Evolutionary conservation across 208 protist species (phyloP).

Genomic region (Trypanosoma rangeli): DNA sequence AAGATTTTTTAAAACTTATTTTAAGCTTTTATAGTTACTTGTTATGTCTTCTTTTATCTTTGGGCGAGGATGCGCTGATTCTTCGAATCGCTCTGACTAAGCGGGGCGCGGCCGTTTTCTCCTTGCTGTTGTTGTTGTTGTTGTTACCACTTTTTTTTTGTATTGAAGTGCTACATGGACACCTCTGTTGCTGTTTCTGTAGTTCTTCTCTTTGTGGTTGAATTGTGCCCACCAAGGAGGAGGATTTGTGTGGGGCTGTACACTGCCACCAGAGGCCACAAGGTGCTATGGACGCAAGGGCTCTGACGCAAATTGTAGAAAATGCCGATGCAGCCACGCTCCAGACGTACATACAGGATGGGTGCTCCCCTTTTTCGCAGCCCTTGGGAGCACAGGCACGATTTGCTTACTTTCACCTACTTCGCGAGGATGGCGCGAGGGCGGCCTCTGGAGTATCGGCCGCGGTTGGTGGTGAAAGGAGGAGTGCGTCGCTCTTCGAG

Average conservation of each 20-base stretch:
- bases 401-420: constrained; percentile 18
- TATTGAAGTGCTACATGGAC: not conserved
- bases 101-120: not conserved
- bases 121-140: not conserved
- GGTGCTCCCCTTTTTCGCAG: constrained; percentile 6
- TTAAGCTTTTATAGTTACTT: not conserved
- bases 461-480: not conserved
- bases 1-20: not conserved
- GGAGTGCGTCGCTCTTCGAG: not conserved
- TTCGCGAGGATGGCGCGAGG: not conserved
- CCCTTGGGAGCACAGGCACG: constrained; percentile 14
- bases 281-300: constrained; percentile 10
- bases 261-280: not conserved
- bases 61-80: not conserved
- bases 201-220: not conserved
- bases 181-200: not conserved
- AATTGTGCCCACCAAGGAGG: not conserved
- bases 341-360: constrained; percentile 9
- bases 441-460: not conserved
- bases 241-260: not conserved
- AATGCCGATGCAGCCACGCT: constrained; percentile 1
- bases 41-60: not conserved
- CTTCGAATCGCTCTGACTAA: not conserved
- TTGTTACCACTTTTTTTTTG: not conserved
- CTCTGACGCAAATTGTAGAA: constrained; percentile 2